Percentiles rank a stretch among this genome's conserved stretches.
Evolutionary conservation across 192 early-diverging fungal genomes (phyloP).

Genomic region (Pecoramyces ruminantium): DNA sequence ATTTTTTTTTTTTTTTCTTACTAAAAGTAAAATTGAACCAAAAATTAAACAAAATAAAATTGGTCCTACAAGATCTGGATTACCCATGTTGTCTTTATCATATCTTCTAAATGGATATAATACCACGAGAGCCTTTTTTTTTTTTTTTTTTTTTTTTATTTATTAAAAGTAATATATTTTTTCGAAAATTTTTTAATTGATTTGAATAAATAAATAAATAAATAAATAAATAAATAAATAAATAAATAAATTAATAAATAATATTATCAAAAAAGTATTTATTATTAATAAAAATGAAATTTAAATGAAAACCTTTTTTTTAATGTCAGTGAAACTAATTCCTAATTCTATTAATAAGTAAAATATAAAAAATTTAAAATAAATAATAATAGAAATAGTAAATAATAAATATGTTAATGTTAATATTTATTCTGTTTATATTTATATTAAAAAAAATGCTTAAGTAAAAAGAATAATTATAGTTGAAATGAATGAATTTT

Average conservation of each 20-base stretch:
- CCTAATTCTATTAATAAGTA: slow-evolving; percentile 11
- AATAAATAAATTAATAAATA: no score
- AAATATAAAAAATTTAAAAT: neutral
- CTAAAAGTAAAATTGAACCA: slow-evolving; percentile 74
- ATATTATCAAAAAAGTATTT: no score
- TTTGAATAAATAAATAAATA: no score
- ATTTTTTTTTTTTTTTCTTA: no score
- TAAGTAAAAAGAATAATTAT: no score
- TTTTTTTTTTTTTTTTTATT: no score
- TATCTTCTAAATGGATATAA: slow-evolving; percentile 28
- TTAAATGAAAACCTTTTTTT: slow-evolving; percentile 18
- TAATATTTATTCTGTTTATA: neutral
- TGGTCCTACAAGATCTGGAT: slow-evolving; percentile 90
- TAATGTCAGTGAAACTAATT: slow-evolving; percentile 72
- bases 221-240: no score
- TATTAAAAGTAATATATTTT: no score
- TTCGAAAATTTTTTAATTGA: no score
- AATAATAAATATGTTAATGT: neutral
- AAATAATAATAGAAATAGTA: no score
- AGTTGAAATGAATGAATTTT: neutral
- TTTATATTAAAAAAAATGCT: neutral
- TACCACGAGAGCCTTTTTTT: slow-evolving; percentile 8
- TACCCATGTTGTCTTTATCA: slow-evolving; percentile 77
- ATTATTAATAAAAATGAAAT: no score
- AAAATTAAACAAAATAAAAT: slow-evolving; percentile 78